Conservation (phyloP, 2,329 filamentous ascomycete genomes). For the Cercospora berteroae region DNA sequence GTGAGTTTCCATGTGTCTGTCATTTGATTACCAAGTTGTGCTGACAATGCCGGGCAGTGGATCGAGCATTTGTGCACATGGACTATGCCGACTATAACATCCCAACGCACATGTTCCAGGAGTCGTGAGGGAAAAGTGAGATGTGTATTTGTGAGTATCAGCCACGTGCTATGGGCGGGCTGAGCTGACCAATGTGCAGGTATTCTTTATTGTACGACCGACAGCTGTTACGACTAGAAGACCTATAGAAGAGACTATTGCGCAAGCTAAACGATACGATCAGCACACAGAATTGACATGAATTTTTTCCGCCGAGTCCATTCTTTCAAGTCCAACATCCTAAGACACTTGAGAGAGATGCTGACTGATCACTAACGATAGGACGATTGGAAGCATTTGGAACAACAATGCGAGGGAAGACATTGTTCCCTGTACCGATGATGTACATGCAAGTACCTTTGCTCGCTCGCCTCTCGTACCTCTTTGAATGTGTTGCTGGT, state of each 20-base stretch:
- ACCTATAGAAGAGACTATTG: background rate
- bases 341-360: background rate
- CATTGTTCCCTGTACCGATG: no score
- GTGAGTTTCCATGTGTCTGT: conserved; percentile 20
- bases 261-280: background rate
- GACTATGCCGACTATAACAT: conserved; percentile 53
- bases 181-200: background rate
- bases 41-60: conserved; percentile 41
- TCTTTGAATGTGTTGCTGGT: no score
- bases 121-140: conserved; percentile 25
- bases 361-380: no score
- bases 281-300: background rate
- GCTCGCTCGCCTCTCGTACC: no score
- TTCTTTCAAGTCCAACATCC: background rate
- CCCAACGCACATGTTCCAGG: conserved; percentile 52
- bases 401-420: no score
- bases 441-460: no score
- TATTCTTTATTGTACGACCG: background rate
- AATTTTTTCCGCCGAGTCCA: background rate
- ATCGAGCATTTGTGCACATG: conserved; percentile 54
- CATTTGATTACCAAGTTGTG: background rate
- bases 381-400: no score
- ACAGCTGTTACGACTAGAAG: background rate
- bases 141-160: background rate
- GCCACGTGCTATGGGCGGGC: background rate